A percentile compares a stretch with the other conserved stretches of the same genome.
Evolutionary conservation across 768 basidiomycete genomes (phyloP).

Genomic region (Leccinum boreale): DNA sequence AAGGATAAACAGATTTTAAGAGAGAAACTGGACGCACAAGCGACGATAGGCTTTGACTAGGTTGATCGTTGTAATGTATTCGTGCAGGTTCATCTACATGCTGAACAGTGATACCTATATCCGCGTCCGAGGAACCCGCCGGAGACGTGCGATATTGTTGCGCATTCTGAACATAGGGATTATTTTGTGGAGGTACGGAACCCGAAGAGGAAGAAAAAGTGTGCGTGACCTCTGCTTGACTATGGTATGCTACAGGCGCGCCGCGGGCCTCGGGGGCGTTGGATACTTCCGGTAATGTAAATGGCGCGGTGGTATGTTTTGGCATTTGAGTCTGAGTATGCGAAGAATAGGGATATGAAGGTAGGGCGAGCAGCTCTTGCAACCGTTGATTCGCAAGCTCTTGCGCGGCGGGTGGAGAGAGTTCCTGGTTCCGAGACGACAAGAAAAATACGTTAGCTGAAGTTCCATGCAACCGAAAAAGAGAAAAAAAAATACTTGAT

Average conservation of each 20-base stretch:
- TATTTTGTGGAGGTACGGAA: background rate
- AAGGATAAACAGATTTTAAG: background rate
- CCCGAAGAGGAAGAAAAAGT: constrained; percentile 6
- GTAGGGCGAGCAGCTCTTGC: constrained; percentile 22
- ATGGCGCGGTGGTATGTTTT: background rate
- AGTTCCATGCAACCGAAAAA: background rate
- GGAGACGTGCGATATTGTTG: constrained; percentile 6
- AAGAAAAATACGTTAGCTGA: background rate
- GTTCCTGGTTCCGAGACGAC: background rate
- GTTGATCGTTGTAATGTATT: constrained; percentile 14
- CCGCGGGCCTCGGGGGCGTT: background rate
- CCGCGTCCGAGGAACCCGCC: background rate
- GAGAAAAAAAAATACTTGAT: constrained; percentile 1
- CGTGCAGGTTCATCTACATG: constrained; percentile 8
- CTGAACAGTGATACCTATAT: constrained; percentile 18
- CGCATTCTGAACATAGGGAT: constrained; percentile 1
- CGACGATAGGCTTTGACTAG: constrained; percentile 19
- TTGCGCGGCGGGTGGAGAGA: background rate
- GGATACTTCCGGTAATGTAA: background rate
- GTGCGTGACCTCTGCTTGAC: background rate
- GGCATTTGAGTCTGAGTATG: background rate
- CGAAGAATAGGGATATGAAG: constrained; percentile 1
- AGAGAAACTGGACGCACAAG: constrained; percentile 19
- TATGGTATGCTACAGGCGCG: background rate
- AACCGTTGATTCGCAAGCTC: constrained; percentile 20